phyloP scores from a whole-genome alignment of 2,329 filamentous ascomycete genomes.

The Cytospora leucostoma region DNA sequence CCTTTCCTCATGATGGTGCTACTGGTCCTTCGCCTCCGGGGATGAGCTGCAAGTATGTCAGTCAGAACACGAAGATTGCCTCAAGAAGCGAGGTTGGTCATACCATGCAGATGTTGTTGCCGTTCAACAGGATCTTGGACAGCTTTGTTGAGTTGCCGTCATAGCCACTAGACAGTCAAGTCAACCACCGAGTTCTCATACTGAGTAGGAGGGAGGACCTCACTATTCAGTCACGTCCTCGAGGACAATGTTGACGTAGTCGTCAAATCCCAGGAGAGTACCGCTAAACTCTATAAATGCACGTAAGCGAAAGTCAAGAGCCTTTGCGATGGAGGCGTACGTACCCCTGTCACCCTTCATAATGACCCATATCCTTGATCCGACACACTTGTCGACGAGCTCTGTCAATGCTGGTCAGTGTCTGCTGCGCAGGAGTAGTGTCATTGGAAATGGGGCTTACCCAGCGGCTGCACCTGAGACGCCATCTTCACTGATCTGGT shows the following conservation, averaged over 20 bases:
- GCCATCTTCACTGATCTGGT: slow-evolving; percentile 52
- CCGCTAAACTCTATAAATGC: slow-evolving; percentile 80
- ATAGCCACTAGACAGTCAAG: slow-evolving; percentile 70
- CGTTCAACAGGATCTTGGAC: slow-evolving; percentile 92
- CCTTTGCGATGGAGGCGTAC: background rate
- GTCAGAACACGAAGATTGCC: background rate
- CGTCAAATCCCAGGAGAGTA: slow-evolving; percentile 92
- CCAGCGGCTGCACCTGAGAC: slow-evolving; percentile 72
- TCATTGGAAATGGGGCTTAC: slow-evolving; percentile 43
- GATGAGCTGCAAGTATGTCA: slow-evolving; percentile 59
- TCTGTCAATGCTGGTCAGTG: slow-evolving; percentile 54
- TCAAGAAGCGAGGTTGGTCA: slow-evolving; percentile 30
- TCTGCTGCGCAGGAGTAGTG: background rate
- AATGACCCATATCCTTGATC: slow-evolving; percentile 95
- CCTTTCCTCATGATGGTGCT: slow-evolving; percentile 33
- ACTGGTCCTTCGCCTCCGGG: slow-evolving; percentile 74
- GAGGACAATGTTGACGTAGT: slow-evolving; percentile 99
- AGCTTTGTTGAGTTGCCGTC: slow-evolving; percentile 84
- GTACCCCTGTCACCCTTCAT: slow-evolving; percentile 99
- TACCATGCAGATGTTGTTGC: slow-evolving; percentile 99
- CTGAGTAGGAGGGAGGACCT: slow-evolving; percentile 35
- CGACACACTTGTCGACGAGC: slow-evolving; percentile 98
- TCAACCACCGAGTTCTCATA: background rate
- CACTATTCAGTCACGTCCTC: slow-evolving; percentile 98
- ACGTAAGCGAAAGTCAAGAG: slow-evolving; percentile 19